Conservation (phyloP, 202 grass and related monocot genomes). For the Saccharum hybrid region DNA sequence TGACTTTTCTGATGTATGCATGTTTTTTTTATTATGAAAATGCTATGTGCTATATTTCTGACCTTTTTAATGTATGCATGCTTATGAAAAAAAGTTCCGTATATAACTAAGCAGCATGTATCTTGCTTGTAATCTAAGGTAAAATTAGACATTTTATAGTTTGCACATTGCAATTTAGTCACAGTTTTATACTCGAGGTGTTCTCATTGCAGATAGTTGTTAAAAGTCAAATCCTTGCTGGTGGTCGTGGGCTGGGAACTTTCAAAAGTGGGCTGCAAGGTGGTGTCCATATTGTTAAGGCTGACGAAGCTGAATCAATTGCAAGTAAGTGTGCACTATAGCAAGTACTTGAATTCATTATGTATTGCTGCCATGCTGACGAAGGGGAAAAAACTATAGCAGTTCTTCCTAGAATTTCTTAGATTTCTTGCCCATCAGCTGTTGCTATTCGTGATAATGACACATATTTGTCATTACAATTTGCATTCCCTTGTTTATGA, state of each 20-base stretch:
- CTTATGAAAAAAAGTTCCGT: background rate
- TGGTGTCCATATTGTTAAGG: conserved; percentile 96
- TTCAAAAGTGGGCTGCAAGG: conserved; percentile 96
- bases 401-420: conserved; percentile 1
- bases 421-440: background rate
- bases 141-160: conserved; percentile 3
- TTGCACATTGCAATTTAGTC: background rate
- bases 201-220: too few relatives aligned
- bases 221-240: too few relatives aligned
- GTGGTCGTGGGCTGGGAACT: conserved; percentile 58
- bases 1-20: background rate
- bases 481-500: background rate
- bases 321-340: conserved; percentile 54
- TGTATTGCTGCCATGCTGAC: background rate
- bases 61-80: background rate
- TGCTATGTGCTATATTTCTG: background rate
- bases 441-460: background rate
- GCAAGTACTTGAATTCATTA: conserved; percentile 19
- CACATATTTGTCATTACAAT: background rate
- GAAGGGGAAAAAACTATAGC: background rate
- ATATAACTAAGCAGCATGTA: background rate
- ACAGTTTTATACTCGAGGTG: too few relatives aligned
- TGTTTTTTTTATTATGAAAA: background rate
- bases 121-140: background rate
- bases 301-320: conserved; percentile 73